Evolutionary conservation across 1,284 basidiomycete species (phyloP), one percentile per base, ranked within the genome.

Genomic region (Moniliella sp.): DNA sequence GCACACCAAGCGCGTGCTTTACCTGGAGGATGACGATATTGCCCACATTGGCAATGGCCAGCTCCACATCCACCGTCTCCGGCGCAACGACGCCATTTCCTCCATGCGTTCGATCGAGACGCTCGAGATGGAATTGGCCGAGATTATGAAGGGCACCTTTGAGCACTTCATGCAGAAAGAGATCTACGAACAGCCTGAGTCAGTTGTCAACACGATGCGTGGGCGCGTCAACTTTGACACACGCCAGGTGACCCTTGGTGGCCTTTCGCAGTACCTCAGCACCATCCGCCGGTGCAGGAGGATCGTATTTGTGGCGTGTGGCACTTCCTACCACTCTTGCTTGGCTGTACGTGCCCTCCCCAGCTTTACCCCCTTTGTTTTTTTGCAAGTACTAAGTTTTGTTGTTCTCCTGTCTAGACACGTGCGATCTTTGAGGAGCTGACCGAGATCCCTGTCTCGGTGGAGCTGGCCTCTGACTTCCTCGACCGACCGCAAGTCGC

Each of bases 131-230:
- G 91, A 99, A 64, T 75, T 99, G 30, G 91, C 88, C 23, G 91
- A 91, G 54, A 97, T 99, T 68, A 97, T 97, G 91, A 97, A 97
- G 72, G 91, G 91, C 61, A 82, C 83, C 62, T 97, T 93, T 62
- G 82, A 88, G 62, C 86, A 91, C 65, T 99, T 99, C 66, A 97
- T 99, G 91, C 88, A 97, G 65, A 97, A 99, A 69, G 91, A 99
- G 65, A 97, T 97, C 58, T 97, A 91, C 70, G 91, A 99, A 63
- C 91, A 99, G 66, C 91, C 88, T 40, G 91, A 99, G 61, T 93
- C 84, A 29, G 91, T 97, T 47, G 83, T 97, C 65, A 99, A 99
- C 72, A 99, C 91, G 33, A 99, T 99, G 91, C 81, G 91, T 73
- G 91, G 91, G 44, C 82, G 91, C 53, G 81, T 99, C 69, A 97